Conservation (phyloP, 805 yeast species). For the Wickerhamomyces chambardii region DNA sequence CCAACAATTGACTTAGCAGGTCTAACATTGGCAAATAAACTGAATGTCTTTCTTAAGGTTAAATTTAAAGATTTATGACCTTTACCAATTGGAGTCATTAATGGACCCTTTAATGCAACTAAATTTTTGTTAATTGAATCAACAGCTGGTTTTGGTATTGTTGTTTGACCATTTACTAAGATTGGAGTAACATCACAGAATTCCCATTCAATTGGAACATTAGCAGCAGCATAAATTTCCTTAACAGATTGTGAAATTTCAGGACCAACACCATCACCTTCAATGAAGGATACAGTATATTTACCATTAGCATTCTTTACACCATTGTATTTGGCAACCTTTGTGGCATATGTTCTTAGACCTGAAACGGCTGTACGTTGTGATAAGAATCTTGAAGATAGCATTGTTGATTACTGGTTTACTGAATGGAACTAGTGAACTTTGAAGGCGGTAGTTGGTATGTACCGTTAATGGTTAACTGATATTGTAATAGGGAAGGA, state of each 20-base stretch:
- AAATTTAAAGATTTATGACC: constrained; percentile 97
- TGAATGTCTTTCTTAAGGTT: constrained; percentile 95
- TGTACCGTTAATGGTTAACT: no score
- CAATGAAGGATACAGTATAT: constrained; percentile 90
- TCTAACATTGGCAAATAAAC: constrained; percentile 93
- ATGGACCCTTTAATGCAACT: constrained; percentile 96
- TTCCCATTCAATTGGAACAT: constrained; percentile 97
- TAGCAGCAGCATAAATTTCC: constrained; percentile 86
- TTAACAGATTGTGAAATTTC: constrained; percentile 94
- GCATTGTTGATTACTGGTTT: constrained; percentile 53
- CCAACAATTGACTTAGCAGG: constrained; percentile 94
- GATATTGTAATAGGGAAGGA: no score
- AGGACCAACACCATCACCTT: constrained; percentile 97
- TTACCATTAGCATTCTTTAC: constrained; percentile 66
- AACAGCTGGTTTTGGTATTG: constrained; percentile 88
- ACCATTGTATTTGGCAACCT: constrained; percentile 62
- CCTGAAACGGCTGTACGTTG: constrained; percentile 38
- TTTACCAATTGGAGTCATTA: constrained; percentile 98
- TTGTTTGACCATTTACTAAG: constrained; percentile 84
- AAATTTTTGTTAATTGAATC: constrained; percentile 87
- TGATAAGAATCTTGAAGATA: constrained; percentile 91
- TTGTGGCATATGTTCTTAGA: constrained; percentile 25
- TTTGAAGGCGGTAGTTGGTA: no score
- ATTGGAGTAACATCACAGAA: constrained; percentile 93
- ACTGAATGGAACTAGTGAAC: no score